Percentiles rank a stretch among this genome's conserved stretches.
Conservation (phyloP, 495 filamentous ascomycete species). For the Xylaria scruposa region DNA sequence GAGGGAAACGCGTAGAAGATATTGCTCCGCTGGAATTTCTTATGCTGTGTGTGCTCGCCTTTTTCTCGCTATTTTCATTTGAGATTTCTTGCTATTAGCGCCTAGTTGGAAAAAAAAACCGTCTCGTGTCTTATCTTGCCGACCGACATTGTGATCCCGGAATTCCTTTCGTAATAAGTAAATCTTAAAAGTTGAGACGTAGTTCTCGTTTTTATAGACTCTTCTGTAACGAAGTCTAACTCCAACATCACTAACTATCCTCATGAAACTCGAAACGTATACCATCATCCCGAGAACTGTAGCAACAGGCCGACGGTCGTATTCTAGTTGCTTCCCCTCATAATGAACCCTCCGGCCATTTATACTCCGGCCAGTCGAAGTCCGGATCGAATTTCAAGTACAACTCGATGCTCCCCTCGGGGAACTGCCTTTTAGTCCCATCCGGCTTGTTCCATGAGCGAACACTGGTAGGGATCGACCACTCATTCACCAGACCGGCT, state of each 20-base stretch:
- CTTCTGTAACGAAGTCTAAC: neutral
- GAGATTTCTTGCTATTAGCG: neutral
- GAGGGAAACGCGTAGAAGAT: neutral
- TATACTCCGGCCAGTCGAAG: slow-evolving; percentile 31
- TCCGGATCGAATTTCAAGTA: slow-evolving; percentile 22
- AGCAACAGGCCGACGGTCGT: neutral
- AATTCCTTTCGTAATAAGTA: neutral
- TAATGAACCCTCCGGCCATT: slow-evolving; percentile 33
- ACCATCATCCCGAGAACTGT: neutral
- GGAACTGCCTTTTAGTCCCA: slow-evolving; percentile 30
- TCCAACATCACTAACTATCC: neutral
- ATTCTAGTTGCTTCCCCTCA: neutral
- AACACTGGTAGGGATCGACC: neutral
- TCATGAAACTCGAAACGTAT: neutral
- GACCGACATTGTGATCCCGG: neutral
- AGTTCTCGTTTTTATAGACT: neutral
- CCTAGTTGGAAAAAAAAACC: neutral
- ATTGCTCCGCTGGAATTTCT: neutral
- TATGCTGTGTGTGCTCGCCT: no score
- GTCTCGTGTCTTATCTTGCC: neutral
- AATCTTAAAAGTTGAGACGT: neutral
- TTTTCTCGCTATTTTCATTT: no score
- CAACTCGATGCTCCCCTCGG: slow-evolving; percentile 12
- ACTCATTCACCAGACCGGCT: slow-evolving; percentile 20
- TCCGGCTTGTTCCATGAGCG: slow-evolving; percentile 12